Evolutionary conservation across 2,329 filamentous ascomycete genomes (phyloP), one percentile per base, ranked within the genome.

Genomic region (Pestalotiopsis fici): DNA sequence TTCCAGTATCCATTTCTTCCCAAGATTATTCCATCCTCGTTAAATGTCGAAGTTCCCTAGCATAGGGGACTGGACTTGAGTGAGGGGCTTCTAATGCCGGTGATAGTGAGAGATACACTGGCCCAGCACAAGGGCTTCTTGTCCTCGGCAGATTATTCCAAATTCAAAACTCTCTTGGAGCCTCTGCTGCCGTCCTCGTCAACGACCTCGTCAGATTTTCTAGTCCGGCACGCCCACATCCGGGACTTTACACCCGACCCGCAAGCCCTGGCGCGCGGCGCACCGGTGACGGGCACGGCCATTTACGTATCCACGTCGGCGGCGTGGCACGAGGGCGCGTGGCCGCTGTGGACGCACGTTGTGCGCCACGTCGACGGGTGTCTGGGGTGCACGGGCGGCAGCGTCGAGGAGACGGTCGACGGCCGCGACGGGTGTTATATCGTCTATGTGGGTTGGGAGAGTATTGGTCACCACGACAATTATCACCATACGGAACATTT

Each of bases 401-500:
- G 70, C 60, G 69, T 80, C 54, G 66, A 77, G 55, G 78, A 80
- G 70, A 67, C 70, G 2, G 71, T 79, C 15, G 74, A 76, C 23
- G 75, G 73, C 11, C 65, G 72, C 28, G 69, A 69, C 9, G 68
- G 67, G 4, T 74, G 71, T 28, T 79, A 76, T 70, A 67, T 79
- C 7, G 78, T 78, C 23, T 76, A 74, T 65, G 77, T 79, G 9
- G 77, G 76, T n/a, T 79, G 77, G 79, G 72, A 77, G 67, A 76
- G 70, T 62, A 70, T 78, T 5, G 72, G 75, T 56, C 63, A 75
- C 27, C 78, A 80, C 67, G 74, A 79, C 50, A 72, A 69, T 21
- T 80, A 80, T 67, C 78, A 80, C 65, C 70, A 75, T 63, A 79
- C 75, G 3, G 70, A 75, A 64, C 74, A 79, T 60, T 80, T 79